Evolutionary conservation across 2,329 filamentous ascomycete species (phyloP), one percentile per base, ranked within the genome.

Genomic region (Colletotrichum tabaci): DNA sequence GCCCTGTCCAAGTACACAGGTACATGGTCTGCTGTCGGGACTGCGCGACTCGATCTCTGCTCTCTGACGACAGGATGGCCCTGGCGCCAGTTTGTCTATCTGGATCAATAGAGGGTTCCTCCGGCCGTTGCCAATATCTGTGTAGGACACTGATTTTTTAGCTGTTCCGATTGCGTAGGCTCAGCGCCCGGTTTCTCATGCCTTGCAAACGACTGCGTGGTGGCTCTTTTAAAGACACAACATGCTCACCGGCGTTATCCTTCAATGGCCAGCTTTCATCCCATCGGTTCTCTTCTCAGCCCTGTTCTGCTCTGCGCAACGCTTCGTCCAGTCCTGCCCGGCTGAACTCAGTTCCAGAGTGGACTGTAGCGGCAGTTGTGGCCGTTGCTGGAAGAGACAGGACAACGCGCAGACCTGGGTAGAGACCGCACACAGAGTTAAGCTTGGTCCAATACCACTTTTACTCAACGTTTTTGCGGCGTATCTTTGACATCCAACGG

Each of bases 141-240:
- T 23, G 16, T 23, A 15, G 21, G 10, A 15, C 47, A 13, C 0
- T 6, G 15, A 57, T 40, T 6, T 57, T 12, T 42, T 42, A n/a
- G 8, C 13, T 42, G 13, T 15, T n/a, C 38, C n/a, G 35, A 57
- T 15, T 18, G 4, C 10, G 18, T 30, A 12, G 18, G 26, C n/a
- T 5, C 7, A 26, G 44, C 15, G 18, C 46, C 7, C 5, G 12
- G 35, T 13, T 26, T 23, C n/a, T 18, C 52, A 42, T 18, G 21
- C 12, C 60, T 66, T 21, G 49, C 38, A 23, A 23, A 50, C 46
- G 62, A 61, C 55, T 21, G 61, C 55, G 62, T 61, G 55, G 61
- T 52, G 53, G 64, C 49, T 35, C 42, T 49, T 15, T 6, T 9
- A 30, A 57, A 21, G 5, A 35, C 23, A 35, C 30, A 9, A 35